Percentiles rank a stretch among this genome's conserved stretches.
Evolutionary conservation across 1,139 yeast species (phyloP).

Genomic region (Yamadazyma siamensis): DNA sequence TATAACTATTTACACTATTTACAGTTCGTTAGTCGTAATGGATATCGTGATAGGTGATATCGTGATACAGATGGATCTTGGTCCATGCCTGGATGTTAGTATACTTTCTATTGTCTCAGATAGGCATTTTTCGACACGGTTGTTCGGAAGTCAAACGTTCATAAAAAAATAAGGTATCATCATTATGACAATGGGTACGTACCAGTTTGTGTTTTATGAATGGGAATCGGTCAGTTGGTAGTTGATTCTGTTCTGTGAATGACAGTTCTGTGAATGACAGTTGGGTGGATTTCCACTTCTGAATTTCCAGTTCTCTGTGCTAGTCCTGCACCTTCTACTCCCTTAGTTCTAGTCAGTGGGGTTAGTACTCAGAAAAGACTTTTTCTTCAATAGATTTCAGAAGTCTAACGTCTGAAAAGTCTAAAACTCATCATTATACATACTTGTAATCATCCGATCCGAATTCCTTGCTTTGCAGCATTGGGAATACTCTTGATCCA

Average conservation of each 20-base stretch:
- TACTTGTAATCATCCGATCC: conserved; percentile 22
- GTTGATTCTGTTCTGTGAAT: too few relatives aligned
- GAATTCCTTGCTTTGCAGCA: conserved; percentile 55
- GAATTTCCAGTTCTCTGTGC: not conserved
- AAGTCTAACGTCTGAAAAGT: conserved; percentile 13
- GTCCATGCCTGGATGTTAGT: too few relatives aligned
- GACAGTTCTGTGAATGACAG: too few relatives aligned
- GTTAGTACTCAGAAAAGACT: conserved; percentile 10
- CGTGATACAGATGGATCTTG: too few relatives aligned
- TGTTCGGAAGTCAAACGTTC: conserved; percentile 19
- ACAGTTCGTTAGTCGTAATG: too few relatives aligned
- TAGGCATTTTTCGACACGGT: conserved; percentile 12
- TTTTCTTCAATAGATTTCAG: conserved; percentile 10
- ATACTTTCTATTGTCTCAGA: conserved; percentile 10
- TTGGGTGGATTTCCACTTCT: not conserved
- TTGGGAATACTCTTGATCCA: conserved; percentile 86
- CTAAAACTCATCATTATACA: conserved; percentile 17
- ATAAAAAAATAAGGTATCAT: conserved; percentile 10
- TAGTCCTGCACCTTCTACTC: too few relatives aligned
- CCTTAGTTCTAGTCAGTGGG: conserved; percentile 2
- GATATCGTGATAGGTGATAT: too few relatives aligned
- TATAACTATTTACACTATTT: too few relatives aligned
- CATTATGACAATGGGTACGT: conserved; percentile 12
- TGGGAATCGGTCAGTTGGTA: too few relatives aligned
- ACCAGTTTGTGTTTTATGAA: too few relatives aligned